Percentiles rank a stretch among this genome's conserved stretches.
These are phyloP conservation scores for Pichia nakasei DNA, from an alignment of 805 yeast genomes.

Conservation along the genomic window DNA sequence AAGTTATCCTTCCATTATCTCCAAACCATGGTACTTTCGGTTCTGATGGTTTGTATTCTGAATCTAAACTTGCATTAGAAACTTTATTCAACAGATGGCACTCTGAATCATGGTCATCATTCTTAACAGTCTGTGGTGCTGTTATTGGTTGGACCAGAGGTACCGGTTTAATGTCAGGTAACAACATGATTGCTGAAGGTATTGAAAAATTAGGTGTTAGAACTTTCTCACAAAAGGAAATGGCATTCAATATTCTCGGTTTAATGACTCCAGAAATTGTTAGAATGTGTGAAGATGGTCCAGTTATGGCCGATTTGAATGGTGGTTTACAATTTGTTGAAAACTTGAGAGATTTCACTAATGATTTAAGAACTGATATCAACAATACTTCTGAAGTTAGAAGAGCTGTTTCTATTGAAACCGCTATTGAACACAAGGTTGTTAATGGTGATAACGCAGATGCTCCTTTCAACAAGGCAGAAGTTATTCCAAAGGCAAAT, in stretches of 20 bases:
- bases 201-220: conserved; percentile 93
- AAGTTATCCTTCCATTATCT: conserved; percentile 90
- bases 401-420: conserved; percentile 90
- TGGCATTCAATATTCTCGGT: conserved; percentile 98
- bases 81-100: conserved; percentile 98
- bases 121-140: conserved; percentile 96
- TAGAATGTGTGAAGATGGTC: conserved; percentile 82
- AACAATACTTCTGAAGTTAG: conserved; percentile 83
- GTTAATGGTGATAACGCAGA: conserved; percentile 86
- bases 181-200: conserved; percentile 96
- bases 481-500: conserved; percentile 89
- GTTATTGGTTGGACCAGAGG: conserved; percentile 99
- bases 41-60: conserved; percentile 96
- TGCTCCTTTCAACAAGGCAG: conserved; percentile 68
- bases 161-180: conserved; percentile 96
- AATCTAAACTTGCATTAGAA: conserved; percentile 91
- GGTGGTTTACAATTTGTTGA: conserved; percentile 96
- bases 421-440: conserved; percentile 77
- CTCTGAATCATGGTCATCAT: conserved; percentile 93
- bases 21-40: conserved; percentile 99
- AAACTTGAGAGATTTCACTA: conserved; percentile 82
- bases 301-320: conserved; percentile 96
- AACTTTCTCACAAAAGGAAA: conserved; percentile 97
- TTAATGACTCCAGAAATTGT: conserved; percentile 80
- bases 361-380: conserved; percentile 67